phyloP scores from a whole-genome alignment of 1,284 basidiomycete species.

The Ganoderma sp. region DNA sequence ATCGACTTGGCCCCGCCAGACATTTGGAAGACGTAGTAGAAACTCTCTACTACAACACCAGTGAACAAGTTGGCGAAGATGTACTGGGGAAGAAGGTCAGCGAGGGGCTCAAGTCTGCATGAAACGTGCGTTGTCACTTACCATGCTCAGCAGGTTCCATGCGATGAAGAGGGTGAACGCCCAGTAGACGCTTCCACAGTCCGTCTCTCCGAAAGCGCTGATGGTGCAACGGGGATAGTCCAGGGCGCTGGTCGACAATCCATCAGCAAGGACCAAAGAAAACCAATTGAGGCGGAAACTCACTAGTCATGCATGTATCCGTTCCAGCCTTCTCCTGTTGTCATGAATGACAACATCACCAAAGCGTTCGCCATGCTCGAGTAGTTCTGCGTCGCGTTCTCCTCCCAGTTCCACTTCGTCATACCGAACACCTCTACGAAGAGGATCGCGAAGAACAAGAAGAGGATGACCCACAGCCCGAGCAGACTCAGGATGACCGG shows the following conservation, averaged over 20 bases:
- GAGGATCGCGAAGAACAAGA: constrained; percentile 92
- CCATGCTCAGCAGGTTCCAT: constrained; percentile 98
- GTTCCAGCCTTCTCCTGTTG: constrained; percentile 90
- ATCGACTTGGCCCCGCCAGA: constrained; percentile 85
- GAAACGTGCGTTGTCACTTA: constrained; percentile 45
- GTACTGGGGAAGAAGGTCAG: constrained; percentile 57
- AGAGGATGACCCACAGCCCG: constrained; percentile 89
- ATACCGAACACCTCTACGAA: constrained; percentile 93
- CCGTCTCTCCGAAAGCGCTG: constrained; percentile 64
- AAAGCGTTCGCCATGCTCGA: constrained; percentile 81
- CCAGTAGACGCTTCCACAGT: constrained; percentile 90
- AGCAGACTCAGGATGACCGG: constrained; percentile 89
- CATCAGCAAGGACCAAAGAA: constrained; percentile 9
- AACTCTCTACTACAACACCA: constrained; percentile 96
- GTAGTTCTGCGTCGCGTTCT: constrained; percentile 82
- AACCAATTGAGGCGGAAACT: constrained; percentile 38
- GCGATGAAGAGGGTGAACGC: constrained; percentile 90
- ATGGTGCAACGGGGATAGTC: constrained; percentile 87
- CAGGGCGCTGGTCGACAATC: constrained; percentile 57
- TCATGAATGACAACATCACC: constrained; percentile 86
- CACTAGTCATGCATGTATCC: constrained; percentile 95
- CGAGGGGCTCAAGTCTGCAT: constrained; percentile 6
- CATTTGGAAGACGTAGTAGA: constrained; percentile 94
- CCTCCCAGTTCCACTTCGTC: constrained; percentile 84
- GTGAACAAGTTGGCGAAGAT: constrained; percentile 97